Percentiles rank a stretch among this genome's conserved stretches.
Conservation (phyloP, 352 stramenopile species). For the Hyphochytrium catenoides region DNA sequence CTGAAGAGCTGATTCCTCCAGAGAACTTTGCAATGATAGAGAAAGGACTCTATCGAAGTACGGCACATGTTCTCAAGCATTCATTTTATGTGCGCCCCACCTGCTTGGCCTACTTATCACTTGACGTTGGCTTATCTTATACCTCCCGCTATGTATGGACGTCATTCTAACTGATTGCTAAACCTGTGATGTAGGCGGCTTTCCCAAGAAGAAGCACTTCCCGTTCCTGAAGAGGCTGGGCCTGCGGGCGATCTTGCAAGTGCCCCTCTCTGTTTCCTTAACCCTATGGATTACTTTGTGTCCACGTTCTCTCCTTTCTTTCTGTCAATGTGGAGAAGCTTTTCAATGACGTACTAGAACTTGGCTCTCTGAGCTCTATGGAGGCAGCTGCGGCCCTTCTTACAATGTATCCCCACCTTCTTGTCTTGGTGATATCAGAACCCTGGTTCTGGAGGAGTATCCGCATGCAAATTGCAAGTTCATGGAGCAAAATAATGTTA, state of each 20-base stretch:
- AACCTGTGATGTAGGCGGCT: slow-evolving; percentile 19
- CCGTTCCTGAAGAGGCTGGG: slow-evolving; percentile 43
- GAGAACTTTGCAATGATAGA: slow-evolving; percentile 69
- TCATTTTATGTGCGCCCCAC: neutral
- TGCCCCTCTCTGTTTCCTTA: no score
- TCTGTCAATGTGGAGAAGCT: no score
- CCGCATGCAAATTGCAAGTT: slow-evolving; percentile 48
- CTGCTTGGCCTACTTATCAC: neutral
- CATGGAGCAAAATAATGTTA: slow-evolving; percentile 44
- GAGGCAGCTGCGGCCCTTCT: neutral
- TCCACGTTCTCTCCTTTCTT: no score
- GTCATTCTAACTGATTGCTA: neutral
- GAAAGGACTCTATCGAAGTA: slow-evolving; percentile 51
- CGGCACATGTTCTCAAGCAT: slow-evolving; percentile 1
- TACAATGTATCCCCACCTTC: neutral
- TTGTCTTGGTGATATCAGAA: slow-evolving; percentile 6
- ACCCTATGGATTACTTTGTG: no score
- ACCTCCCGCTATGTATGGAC: neutral
- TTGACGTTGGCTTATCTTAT: neutral
- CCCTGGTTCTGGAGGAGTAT: slow-evolving; percentile 60
- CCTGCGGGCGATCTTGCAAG: slow-evolving; percentile 38
- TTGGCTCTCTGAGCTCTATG: neutral
- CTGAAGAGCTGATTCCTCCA: slow-evolving; percentile 51
- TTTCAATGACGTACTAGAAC: no score
- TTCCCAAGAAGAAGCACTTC: slow-evolving; percentile 70